Evolutionary conservation across 805 yeast species (phyloP), one percentile per base, ranked within the genome.

Genomic region (Middelhovenomyces tepae): DNA sequence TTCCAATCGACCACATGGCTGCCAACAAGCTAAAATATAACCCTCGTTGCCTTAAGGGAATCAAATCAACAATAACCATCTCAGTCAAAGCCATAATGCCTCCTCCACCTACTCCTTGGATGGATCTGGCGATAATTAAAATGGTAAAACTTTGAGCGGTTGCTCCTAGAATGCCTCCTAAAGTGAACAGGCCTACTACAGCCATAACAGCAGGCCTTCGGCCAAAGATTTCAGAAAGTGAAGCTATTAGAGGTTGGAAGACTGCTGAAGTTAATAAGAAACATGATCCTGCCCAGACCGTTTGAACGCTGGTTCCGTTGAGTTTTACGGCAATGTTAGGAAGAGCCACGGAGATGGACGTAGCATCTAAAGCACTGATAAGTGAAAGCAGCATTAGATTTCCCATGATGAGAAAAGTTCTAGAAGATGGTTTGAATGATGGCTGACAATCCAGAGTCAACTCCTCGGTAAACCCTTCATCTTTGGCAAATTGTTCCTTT

Each of bases 101-200:
- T 22, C 82, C 78, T 7, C 77, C 85, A n/a, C 87, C 89, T 21
- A 74, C 48, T 32, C 91, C 91, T 34, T 75, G 73, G 14, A 80
- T 57, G 6, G 73, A 75, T 46, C 89, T 64, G 1, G 85, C 87
- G 3, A 75, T 84, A 38, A 80, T 75, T 29, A 81, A 53, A 65
- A 71, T 68, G 34, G 65, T 59, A 74, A 80, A 75, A 21, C 62
- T 60, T 6, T 50, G 60, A 1, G 83, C 58, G 1, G 75, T 51
- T 1, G 73, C 84, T 30, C 70, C 59, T 4, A 78, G 54, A 34
- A 77, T 57, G 1, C 83, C 75, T 1, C 87, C 87, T 3, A 67
- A 52, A 46, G 73, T 75, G 47, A 78, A 78, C 2, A 79, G 44
- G 1, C 65, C 43, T 2, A 78, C 56, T 1, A 77, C 70, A 2